phyloP scores from a whole-genome alignment of 305 asterid genomes.

The Solanum hybrid region DNA sequence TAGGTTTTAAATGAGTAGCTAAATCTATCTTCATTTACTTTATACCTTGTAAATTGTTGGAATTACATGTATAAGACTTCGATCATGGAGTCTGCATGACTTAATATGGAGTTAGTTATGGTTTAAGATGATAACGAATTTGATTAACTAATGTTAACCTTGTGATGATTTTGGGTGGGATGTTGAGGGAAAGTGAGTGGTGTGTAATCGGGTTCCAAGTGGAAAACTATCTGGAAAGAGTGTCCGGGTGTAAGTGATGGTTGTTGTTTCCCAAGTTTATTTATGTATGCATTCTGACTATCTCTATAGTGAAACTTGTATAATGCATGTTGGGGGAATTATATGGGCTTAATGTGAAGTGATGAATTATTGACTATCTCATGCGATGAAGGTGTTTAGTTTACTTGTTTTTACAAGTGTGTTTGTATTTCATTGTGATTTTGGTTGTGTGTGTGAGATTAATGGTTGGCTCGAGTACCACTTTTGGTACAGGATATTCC shows the following conservation, averaged over 20 bases:
- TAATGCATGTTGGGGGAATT: background rate
- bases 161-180: background rate
- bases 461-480: background rate
- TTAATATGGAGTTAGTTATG: background rate
- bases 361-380: background rate
- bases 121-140: background rate
- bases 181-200: background rate
- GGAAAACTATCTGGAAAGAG: background rate
- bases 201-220: background rate
- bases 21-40: background rate
- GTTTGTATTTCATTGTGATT: background rate
- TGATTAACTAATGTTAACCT: background rate
- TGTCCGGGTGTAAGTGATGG: background rate
- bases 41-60: too few species aligned
- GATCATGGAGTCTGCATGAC: background rate
- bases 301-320: background rate
- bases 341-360: background rate
- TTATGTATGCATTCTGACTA: background rate
- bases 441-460: background rate
- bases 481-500: background rate
- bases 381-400: background rate
- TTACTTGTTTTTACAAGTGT: background rate
- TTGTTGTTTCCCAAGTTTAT: background rate
- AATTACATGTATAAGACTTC: background rate
- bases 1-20: background rate